These are phyloP conservation scores for Mycena vitilis DNA, from an alignment of 768 basidiomycete species.

Conservation along the genomic window DNA sequence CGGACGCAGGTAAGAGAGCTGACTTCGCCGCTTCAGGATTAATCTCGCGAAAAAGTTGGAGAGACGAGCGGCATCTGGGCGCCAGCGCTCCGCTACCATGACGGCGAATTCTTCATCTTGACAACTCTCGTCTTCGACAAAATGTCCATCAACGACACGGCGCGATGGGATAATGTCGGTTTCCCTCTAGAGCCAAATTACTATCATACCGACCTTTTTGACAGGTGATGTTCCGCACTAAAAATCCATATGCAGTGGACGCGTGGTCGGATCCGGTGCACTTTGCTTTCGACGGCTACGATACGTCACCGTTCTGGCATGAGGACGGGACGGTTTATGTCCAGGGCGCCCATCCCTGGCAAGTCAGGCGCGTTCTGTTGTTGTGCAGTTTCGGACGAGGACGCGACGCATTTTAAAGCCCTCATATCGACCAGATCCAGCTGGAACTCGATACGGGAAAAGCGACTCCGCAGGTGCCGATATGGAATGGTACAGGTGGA, in stretches of 20 bases:
- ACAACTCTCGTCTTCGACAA: slow-evolving; percentile 43
- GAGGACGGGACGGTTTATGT: slow-evolving; percentile 45
- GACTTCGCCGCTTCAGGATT: background rate
- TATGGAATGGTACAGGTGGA: slow-evolving; percentile 45
- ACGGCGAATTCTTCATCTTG: slow-evolving; percentile 40
- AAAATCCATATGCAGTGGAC: slow-evolving; percentile 36
- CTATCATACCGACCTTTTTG: background rate
- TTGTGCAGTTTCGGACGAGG: background rate
- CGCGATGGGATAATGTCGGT: slow-evolving; percentile 42
- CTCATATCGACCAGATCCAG: slow-evolving; percentile 40
- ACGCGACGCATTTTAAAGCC: slow-evolving; percentile 26
- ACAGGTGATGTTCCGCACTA: slow-evolving; percentile 39
- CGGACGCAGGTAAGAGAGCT: slow-evolving; percentile 21
- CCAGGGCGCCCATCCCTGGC: slow-evolving; percentile 42
- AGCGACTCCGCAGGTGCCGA: slow-evolving; percentile 34
- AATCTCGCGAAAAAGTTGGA: slow-evolving; percentile 16
- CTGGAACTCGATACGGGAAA: slow-evolving; percentile 40
- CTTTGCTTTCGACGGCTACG: slow-evolving; percentile 48
- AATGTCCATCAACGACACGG: slow-evolving; percentile 33
- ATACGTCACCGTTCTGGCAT: slow-evolving; percentile 49
- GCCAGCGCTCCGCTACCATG: slow-evolving; percentile 40
- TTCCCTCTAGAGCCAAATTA: background rate
- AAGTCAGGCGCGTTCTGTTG: slow-evolving; percentile 33
- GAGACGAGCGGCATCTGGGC: slow-evolving; percentile 43
- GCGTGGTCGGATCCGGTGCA: slow-evolving; percentile 48